Base-by-base conservation (phyloP, 2,329 filamentous ascomycete genomes). In the Ambrosiella xylebori region DNA sequence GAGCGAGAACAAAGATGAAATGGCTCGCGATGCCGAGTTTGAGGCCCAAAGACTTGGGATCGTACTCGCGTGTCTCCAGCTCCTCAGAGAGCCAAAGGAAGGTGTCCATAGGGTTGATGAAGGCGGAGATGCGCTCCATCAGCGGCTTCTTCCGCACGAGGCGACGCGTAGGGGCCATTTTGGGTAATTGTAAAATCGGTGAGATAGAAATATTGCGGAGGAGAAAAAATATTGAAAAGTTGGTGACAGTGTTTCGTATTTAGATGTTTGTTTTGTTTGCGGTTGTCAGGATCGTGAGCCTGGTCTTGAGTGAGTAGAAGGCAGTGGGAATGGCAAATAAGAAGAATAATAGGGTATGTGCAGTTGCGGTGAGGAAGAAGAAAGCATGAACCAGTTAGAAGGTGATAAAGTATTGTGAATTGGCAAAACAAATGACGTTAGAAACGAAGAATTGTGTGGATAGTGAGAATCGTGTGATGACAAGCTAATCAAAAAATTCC, bases 11-110 rank as follows among this genome's bases (percentile, higher is more conserved):
- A 67, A 95, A 91, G 38, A 84, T 64, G 45, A 95, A 71, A 69
- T 97, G 97, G 65, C 90, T 74, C 0, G 68, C 77, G 36, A 95
- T 64, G 4, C 89, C 91, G 15, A 95, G 73, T 56, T 87, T 82
- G 4, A 82, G 79, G 35, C 88, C 86, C 68, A 88, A 85, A 40
- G 82, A 73, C 63, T 86, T 84, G 17, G 91, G 88, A 64, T 96
- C 87, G 82, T 89, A 94, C 65, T 95, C 87, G 66, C 85, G 84
- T 36, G 88, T 88, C 68, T 96, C 90, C 61, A 98, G 78, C 71
- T 95, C 88, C 68, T 97, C 91, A 0, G 88, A 94, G 1, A 95
- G 71, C 86, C 88, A 95, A 15, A 98, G 80, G 57, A 93, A 73
- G 66, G 91, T 86, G 71, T 98, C 93, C 73, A 86, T 84, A 2